Evolutionary conservation across 257 asterid species (phyloP), one percentile per base, ranked within the genome.

Genomic region (Solanum pennellii): DNA sequence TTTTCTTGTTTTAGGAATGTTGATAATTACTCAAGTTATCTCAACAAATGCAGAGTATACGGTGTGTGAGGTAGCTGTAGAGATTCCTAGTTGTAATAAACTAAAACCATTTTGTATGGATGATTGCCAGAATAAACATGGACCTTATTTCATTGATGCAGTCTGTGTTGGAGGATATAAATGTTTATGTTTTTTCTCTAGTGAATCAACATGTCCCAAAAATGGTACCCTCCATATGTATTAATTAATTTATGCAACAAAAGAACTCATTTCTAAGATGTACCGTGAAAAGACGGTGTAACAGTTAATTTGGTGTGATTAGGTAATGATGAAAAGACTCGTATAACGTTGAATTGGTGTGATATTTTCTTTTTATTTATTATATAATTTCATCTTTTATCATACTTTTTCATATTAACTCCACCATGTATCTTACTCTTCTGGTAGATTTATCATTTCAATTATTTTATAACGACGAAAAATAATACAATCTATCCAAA

Each of bases 371-470:
- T 35, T 35, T 35, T 37, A 37, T 37, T 5, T 37, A 37, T 37
- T 37, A 37, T 37, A 37, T 37, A 6, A 37, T 37, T 37, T 37
- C 1, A 37, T 37, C 7, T 37, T 37, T 37, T 37, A 37, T 37
- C 39, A 0, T 35, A 35, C 39, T 35, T 35, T 35, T 5, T 37
- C 7, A 37, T 37, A 37, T 5, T 37, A 37, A 7, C 39, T 1
- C 0, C 2, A 37, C 7, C 1, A 37, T 37, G 39, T 37, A 37
- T 37, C 0, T 6, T 37, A 37, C 39, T 37, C 7, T 37, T 5
- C 0, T 6, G 0, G 0, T 37, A 37, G 39, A 6, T 37, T 37
- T 37, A 37, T 37, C 7, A 37, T 37, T 37, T 6, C 0, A 37
- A 37, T 37, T 37, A 37, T 37, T 37, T 37, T 37, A 6, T 37